phyloP scores from a whole-genome alignment of 805 yeast species.

The Barnettozyma californica region DNA sequence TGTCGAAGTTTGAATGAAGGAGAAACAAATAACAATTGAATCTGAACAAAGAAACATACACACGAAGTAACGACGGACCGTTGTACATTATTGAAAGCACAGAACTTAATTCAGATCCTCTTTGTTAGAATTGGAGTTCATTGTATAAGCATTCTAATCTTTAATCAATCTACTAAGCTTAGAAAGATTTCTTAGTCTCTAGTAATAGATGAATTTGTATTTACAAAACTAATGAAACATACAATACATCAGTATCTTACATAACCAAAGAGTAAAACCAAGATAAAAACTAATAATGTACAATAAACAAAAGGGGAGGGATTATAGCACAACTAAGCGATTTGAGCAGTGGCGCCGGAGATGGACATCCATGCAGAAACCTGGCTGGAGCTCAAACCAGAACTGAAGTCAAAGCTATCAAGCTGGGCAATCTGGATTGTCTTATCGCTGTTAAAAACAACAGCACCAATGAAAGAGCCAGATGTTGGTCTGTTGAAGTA shows the following conservation, averaged over 20 bases:
- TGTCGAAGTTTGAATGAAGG: neutral
- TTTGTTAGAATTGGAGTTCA: neutral
- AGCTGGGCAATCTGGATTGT: slow-evolving; percentile 56
- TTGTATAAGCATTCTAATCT: neutral
- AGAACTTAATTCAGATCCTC: neutral
- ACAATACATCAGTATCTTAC: neutral
- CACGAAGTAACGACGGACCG: neutral
- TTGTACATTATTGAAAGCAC: neutral
- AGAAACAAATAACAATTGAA: neutral
- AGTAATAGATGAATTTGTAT: too few species aligned
- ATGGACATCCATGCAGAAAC: slow-evolving; percentile 54
- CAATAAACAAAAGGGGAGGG: neutral
- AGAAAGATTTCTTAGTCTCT: too few species aligned
- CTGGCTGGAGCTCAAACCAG: slow-evolving; percentile 48
- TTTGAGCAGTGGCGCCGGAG: slow-evolving; percentile 42
- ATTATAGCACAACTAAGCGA: neutral
- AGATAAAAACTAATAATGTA: neutral
- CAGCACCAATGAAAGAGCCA: slow-evolving; percentile 84
- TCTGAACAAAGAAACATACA: too few species aligned
- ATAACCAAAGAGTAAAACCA: neutral
- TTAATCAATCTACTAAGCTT: neutral
- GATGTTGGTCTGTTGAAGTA: slow-evolving; percentile 82
- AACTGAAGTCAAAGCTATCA: slow-evolving; percentile 43
- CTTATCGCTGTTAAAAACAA: slow-evolving; percentile 57
- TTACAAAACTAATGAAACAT: neutral